Percentiles rank a stretch among this genome's conserved stretches.
Evolutionary conservation across 2,329 filamentous ascomycete genomes (phyloP).

Genomic region (Botrytis galanthina): DNA sequence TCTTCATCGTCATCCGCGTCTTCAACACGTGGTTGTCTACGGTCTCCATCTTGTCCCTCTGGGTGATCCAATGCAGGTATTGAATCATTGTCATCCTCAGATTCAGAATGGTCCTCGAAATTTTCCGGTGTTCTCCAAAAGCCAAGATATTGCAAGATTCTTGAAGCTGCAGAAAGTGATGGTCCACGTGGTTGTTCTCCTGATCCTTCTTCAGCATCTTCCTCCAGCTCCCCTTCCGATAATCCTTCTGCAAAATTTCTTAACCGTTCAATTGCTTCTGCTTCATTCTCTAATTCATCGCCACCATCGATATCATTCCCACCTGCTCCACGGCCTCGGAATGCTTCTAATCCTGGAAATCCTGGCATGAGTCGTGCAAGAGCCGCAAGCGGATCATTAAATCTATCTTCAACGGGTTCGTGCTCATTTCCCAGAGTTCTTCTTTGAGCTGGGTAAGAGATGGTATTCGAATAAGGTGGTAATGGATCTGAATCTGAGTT

Average conservation of each 20-base stretch:
- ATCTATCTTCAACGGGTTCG: constrained; percentile 18
- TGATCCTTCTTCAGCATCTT: constrained; percentile 12
- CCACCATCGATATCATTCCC: constrained; percentile 15
- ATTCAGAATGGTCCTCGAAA: background rate
- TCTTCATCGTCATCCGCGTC: background rate
- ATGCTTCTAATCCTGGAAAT: constrained; percentile 10
- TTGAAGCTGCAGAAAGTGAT: constrained; percentile 23
- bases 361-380: constrained; percentile 30
- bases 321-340: constrained; percentile 7
- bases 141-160: constrained; percentile 26
- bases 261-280: constrained; percentile 2
- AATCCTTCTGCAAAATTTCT: constrained; percentile 3
- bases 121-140: constrained; percentile 26
- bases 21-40: constrained; percentile 4
- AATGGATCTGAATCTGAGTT: constrained; percentile 40
- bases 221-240: background rate
- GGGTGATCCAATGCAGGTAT: background rate
- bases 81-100: constrained; percentile 1
- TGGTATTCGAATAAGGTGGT: constrained; percentile 37
- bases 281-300: constrained; percentile 7
- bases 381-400: constrained; percentile 34
- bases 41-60: background rate
- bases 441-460: constrained; percentile 34
- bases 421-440: constrained; percentile 19
- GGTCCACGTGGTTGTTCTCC: constrained; percentile 19